phyloP scores from a whole-genome alignment of 495 filamentous ascomycete genomes.

The Chaetomidium leptoderma region DNA sequence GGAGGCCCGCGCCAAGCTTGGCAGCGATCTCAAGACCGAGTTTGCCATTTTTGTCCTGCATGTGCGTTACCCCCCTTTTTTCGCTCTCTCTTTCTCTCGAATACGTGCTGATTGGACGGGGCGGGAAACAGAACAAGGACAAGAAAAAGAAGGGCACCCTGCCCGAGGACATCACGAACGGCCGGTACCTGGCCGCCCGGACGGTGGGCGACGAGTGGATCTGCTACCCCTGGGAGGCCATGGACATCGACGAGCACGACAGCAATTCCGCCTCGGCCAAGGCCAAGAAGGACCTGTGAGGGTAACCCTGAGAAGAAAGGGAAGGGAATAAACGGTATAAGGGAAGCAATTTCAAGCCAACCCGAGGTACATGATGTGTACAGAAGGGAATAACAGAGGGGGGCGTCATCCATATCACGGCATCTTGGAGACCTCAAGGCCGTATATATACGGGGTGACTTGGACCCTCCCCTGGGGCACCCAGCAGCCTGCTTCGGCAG shows the following conservation, averaged over 20 bases:
- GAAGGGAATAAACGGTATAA: background rate
- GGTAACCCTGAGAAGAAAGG: background rate
- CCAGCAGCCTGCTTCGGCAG: background rate
- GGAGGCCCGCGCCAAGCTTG: conserved; percentile 65
- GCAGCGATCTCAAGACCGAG: conserved; percentile 65
- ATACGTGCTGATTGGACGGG: background rate
- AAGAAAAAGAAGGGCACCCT: conserved; percentile 89
- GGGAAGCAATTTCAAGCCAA: background rate
- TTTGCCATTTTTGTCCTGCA: conserved; percentile 95
- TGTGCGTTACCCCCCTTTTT: conserved; percentile 51
- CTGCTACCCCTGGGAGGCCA: conserved; percentile 99
- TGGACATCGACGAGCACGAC: conserved; percentile 93
- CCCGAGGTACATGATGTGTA: background rate
- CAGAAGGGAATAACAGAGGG: background rate
- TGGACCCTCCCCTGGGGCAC: background rate
- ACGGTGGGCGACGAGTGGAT: conserved; percentile 95
- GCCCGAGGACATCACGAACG: conserved; percentile 73
- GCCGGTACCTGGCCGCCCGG: conserved; percentile 77
- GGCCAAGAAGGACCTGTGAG: conserved; percentile 17
- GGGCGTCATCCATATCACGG: background rate
- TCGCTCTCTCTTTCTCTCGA: background rate
- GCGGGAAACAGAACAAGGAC: conserved; percentile 72
- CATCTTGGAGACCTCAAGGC: background rate
- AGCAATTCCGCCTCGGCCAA: conserved; percentile 54
- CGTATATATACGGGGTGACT: background rate